Evolutionary conservation across 2,329 filamentous ascomycete species (phyloP).

Genomic region (Emmonsia crescens): DNA sequence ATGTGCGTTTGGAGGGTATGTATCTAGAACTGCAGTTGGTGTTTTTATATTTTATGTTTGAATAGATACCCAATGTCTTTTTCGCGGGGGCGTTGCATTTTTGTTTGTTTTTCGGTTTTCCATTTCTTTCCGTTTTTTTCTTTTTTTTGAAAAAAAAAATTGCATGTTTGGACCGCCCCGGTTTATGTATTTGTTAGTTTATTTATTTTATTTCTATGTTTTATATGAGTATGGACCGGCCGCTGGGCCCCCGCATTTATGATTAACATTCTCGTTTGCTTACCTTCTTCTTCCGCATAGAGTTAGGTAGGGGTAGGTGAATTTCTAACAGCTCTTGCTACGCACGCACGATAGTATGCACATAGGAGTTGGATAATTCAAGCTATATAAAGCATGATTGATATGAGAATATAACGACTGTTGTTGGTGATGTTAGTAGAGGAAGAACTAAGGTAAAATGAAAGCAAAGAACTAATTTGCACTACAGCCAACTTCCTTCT

Average conservation of each 20-base stretch:
- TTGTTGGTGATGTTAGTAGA: no score
- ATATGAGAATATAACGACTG: no score
- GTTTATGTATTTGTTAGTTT: background rate
- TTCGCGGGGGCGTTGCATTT: background rate
- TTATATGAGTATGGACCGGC: slow-evolving; percentile 15
- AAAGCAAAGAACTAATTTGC: background rate
- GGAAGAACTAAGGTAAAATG: background rate
- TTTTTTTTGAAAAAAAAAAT: background rate
- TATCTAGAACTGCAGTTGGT: background rate
- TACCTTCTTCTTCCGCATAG: background rate
- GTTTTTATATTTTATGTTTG: background rate
- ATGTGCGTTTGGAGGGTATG: background rate
- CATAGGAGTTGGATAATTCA: background rate
- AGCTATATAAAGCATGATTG: background rate
- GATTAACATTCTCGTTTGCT: background rate
- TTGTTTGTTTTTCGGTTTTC: background rate
- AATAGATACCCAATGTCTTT: slow-evolving; percentile 4
- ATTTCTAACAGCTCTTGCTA: background rate
- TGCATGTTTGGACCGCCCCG: background rate
- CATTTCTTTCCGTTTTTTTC: background rate
- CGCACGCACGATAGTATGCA: no score
- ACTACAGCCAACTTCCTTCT: background rate
- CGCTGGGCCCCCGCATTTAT: background rate
- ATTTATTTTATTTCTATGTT: background rate
- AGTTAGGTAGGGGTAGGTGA: background rate